Conservation (phyloP, 768 basidiomycete species). For the Lactarius deliciosus region DNA sequence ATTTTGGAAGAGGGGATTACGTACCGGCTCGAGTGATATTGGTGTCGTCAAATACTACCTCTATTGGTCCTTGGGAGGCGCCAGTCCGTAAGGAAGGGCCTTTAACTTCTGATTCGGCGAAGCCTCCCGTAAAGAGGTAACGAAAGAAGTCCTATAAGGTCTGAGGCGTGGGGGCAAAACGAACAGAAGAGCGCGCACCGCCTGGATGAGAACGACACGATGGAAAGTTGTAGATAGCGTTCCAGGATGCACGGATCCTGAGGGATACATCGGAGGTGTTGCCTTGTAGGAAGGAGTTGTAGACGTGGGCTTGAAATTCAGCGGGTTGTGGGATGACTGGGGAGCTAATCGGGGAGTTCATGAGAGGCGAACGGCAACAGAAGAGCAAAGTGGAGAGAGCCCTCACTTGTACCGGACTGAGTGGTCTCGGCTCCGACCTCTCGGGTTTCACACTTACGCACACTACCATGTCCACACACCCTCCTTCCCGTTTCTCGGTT, state of each 20-base stretch:
- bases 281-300: constrained; percentile 66
- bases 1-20: constrained; percentile 33
- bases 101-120: constrained; percentile 54
- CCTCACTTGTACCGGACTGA: not conserved
- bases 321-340: constrained; percentile 46
- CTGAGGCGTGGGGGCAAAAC: not conserved
- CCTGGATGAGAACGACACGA: constrained; percentile 84
- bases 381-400: not conserved
- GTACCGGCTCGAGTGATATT: constrained; percentile 87
- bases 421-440: constrained; percentile 2
- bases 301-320: constrained; percentile 74
- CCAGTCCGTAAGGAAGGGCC: constrained; percentile 22
- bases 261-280: constrained; percentile 79
- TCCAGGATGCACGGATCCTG: constrained; percentile 64
- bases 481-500: constrained; percentile 66
- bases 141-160: constrained; percentile 75
- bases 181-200: constrained; percentile 43
- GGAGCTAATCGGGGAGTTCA: constrained; percentile 44
- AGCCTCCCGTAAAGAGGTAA: constrained; percentile 81
- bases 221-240: constrained; percentile 80
- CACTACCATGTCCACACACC: constrained; percentile 48
- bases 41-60: constrained; percentile 74
- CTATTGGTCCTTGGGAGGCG: constrained; percentile 52
- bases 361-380: constrained; percentile 25
- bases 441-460: constrained; percentile 7